These are phyloP conservation scores for Rehmannia glutinosa DNA, from an alignment of 257 asterid species.

Conservation along the genomic window DNA sequence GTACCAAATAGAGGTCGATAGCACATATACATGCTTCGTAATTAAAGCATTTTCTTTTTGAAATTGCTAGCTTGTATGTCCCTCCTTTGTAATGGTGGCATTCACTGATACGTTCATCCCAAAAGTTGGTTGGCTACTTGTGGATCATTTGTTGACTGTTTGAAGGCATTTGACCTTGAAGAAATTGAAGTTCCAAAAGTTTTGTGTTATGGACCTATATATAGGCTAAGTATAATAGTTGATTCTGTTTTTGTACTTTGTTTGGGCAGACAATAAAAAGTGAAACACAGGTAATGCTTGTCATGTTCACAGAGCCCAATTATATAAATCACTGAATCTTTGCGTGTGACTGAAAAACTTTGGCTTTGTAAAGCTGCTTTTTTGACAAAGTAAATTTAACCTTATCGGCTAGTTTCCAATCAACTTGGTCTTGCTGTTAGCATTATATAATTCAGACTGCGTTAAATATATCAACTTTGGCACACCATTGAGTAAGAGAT, in stretches of 20 bases:
- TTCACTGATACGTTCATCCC: conserved; percentile 20
- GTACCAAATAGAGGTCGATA: too few species aligned
- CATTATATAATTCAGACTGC: too few species aligned
- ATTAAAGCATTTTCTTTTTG: not conserved
- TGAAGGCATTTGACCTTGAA: too few species aligned
- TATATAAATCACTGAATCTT: conserved; percentile 20
- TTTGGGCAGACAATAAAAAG: too few species aligned
- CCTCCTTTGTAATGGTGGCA: conserved; percentile 20
- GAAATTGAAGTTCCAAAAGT: too few species aligned
- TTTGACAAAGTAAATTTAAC: conserved; percentile 25
- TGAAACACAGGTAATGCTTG: too few species aligned
- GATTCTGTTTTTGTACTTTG: too few species aligned
- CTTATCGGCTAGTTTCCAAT: conserved; percentile 28
- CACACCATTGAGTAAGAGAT: not conserved
- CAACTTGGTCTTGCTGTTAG: too few species aligned
- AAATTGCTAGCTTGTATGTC: not conserved
- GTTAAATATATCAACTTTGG: too few species aligned
- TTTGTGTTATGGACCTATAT: too few species aligned
- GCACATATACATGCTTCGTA: not conserved
- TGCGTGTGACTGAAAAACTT: conserved; percentile 6
- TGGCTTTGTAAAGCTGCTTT: conserved; percentile 38
- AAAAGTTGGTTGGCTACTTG: conserved; percentile 17
- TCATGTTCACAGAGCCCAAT: conserved; percentile 22
- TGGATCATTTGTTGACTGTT: too few species aligned
- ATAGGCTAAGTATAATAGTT: too few species aligned